Conservation (phyloP, 352 stramenopile species). For the Paralagenidium karlingii region DNA sequence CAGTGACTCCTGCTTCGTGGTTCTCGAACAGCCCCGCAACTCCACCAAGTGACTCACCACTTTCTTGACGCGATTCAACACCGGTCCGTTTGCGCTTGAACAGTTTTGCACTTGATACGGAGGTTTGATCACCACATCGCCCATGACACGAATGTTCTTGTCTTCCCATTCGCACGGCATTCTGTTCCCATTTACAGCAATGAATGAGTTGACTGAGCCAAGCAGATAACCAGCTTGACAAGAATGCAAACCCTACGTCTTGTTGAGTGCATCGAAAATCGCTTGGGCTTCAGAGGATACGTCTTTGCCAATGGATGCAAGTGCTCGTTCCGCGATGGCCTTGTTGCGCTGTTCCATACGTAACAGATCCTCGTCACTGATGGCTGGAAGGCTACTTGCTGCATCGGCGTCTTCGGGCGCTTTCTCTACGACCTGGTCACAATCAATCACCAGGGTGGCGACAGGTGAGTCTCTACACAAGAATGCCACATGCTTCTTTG, state of each 20-base stretch:
- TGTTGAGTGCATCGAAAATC: conserved; percentile 84
- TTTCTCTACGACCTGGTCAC: conserved; percentile 27
- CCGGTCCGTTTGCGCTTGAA: conserved; percentile 51
- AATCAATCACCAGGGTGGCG: conserved; percentile 2
- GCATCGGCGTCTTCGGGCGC: conserved; percentile 19
- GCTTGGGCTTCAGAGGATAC: conserved; percentile 54
- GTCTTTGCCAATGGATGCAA: conserved; percentile 71
- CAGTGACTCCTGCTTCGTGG: background rate
- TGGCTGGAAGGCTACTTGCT: conserved; percentile 24
- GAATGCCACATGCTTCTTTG: background rate
- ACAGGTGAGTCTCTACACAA: background rate
- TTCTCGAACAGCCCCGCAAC: too few species aligned
- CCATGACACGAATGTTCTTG: conserved; percentile 74
- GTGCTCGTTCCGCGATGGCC: conserved; percentile 37
- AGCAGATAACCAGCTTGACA: background rate
- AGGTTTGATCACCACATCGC: conserved; percentile 72
- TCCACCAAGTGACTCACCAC: conserved; percentile 29
- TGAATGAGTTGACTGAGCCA: background rate
- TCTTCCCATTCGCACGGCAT: conserved; percentile 81
- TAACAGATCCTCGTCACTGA: conserved; percentile 59
- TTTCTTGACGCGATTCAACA: conserved; percentile 75
- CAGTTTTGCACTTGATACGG: conserved; percentile 75
- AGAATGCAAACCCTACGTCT: conserved; percentile 42
- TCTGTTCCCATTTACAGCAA: conserved; percentile 18
- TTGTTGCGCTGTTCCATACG: conserved; percentile 72